Base-by-base conservation (phyloP, 2,329 filamentous ascomycete genomes). In the Botrytis aclada region DNA sequence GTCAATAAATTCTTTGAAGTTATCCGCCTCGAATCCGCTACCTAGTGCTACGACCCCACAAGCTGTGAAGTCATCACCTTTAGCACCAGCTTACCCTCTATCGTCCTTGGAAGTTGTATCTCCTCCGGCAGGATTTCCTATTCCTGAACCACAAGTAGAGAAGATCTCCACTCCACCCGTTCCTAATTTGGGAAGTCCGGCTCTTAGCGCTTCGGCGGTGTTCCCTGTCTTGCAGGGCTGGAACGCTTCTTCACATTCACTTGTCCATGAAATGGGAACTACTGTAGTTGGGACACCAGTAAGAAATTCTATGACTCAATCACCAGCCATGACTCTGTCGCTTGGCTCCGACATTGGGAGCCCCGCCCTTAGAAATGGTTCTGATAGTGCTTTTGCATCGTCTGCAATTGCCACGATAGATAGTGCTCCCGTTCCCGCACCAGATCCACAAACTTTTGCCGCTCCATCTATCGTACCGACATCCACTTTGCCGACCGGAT, bases 1-100 rank as follows among this genome's bases (percentile, higher is more conserved):
- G 22, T 61, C 63, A 8, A 47, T 72, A 18, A 67, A 47, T 54
- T 69, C 63, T 25, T 69, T 69, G 22, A 69, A 60, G 16, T 61
- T 47, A 14, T 69, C 70, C 20, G 37, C 25, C 41, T 51, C 51
- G 20, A 60, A 45, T 47, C 32, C 10, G 16, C 41, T 34, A 20
- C 39, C 63, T 22, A 72, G 70, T 69, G 32, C 41, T 60, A 56
- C n/a, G 8, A 41, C n/a, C 2, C 41, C 34, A 51, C 69, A 71
- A 41, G 25, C 2, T 54, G 58, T 32, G 32, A 66, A 58, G 3
- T 14, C 63, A 43, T 69, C 65, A 56, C 3, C n/a, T 43, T 32
- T 56, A 41, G 37, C n/a, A 14, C 54, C 47, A 32, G 47, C 37
- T 29, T 41, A 34, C 4, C 37, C 47, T 41, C n/a, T 56, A 39